phyloP scores from a whole-genome alignment of 441 rosid genomes.

The Manihot esculenta region DNA sequence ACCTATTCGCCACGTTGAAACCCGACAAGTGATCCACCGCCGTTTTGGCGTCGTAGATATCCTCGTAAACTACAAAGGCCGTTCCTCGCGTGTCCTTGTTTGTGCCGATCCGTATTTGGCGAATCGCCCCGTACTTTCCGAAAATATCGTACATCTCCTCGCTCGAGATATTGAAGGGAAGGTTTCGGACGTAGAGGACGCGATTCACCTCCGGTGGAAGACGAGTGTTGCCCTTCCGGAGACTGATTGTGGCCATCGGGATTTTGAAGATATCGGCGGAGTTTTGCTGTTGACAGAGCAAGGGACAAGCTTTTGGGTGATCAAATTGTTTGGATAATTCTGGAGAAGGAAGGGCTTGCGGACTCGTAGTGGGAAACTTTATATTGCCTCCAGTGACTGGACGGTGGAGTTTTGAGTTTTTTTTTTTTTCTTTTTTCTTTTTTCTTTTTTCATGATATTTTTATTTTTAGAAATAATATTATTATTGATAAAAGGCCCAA shows the following conservation, averaged over 20 bases:
- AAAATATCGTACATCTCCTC: slow-evolving; percentile 99
- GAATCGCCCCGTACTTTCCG: slow-evolving; percentile 93
- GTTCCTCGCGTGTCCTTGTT: slow-evolving; percentile 90
- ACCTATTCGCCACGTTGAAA: slow-evolving; percentile 92
- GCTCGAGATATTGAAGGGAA: slow-evolving; percentile 94
- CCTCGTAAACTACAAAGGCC: slow-evolving; percentile 93
- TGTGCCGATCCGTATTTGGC: slow-evolving; percentile 87
- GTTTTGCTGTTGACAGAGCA: slow-evolving; percentile 23
- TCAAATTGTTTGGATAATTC: neutral
- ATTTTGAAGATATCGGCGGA: neutral
- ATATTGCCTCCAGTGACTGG: too few species aligned
- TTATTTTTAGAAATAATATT: too few species aligned
- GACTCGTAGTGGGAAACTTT: neutral
- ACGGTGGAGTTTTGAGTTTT: too few species aligned
- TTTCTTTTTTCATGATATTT: too few species aligned
- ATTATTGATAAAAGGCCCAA: too few species aligned
- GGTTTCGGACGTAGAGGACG: slow-evolving; percentile 88
- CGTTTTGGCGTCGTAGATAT: slow-evolving; percentile 92
- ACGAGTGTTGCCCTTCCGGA: slow-evolving; percentile 82
- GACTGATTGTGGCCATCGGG: slow-evolving; percentile 61
- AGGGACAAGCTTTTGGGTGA: neutral
- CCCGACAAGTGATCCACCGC: slow-evolving; percentile 98
- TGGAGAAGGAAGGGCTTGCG: neutral
- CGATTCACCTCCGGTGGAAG: slow-evolving; percentile 95
- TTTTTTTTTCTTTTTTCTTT: too few species aligned